Evolutionary conservation across 345 rosid genomes (phyloP), one percentile per base, ranked within the genome.

Genomic region (Euphorbia lathyris): DNA sequence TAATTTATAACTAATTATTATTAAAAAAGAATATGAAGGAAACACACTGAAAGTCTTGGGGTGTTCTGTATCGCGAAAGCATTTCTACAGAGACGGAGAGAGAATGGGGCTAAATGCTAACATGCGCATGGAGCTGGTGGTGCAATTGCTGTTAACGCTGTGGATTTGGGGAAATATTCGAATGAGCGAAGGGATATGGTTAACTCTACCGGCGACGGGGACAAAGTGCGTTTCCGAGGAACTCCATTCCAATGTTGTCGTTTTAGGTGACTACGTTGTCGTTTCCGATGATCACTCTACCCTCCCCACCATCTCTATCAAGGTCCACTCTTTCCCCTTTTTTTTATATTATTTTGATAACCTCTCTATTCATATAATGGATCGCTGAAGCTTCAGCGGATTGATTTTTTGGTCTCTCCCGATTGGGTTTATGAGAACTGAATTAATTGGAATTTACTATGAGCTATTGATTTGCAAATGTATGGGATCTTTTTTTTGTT

Each of bases 191-290:
- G 95, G 87, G 32, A 67, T 94, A n/a, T 94, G 97, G 97, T 75
- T 94, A 60, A 87, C 26, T 67, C n/a, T 94, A 47, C 96, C 96
- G 6, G 40, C 76, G 25, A 9, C 89, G 3, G 92, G 90, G 29
- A 86, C 92, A 36, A 94, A 91, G 75, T 94, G 97, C 83, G 93
- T 94, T n/a, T 94, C 95, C 14, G 98, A 94, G 83, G 95, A 88
- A 70, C 83, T 94, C 68, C 95, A 86, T 72, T 84, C 73, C 79
- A 86, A 90, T 77, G 85, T 91, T 76, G 88, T 94, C 72, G 98
- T 91, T 61, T 78, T 92, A 77, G 88, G 86, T 23, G 97, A 91
- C 60, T 94, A 90, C 71, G 76, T 90, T 30, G 95, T 88, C 66
- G 84, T 94, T 69, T 75, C 93, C 32, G 83, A 87, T 10, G 86